These are phyloP conservation scores for Colletotrichum nymphaeae DNA, from an alignment of 2,329 filamentous ascomycete genomes.

Conservation along the genomic window DNA sequence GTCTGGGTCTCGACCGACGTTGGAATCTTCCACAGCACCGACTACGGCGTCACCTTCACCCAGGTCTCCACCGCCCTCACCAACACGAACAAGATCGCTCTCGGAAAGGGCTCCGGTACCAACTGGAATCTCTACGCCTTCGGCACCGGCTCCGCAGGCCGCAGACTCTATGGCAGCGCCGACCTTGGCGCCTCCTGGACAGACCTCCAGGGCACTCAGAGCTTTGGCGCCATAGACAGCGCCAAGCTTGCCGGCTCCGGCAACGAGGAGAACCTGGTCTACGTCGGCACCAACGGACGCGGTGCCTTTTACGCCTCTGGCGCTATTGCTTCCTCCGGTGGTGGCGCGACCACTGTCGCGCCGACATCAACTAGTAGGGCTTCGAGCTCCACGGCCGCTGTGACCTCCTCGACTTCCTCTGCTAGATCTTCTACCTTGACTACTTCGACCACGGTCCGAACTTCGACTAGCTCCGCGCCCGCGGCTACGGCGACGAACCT, in stretches of 20 bases:
- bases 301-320: conserved; percentile 52
- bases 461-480: conserved; percentile 21
- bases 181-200: conserved; percentile 57
- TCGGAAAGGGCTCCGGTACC: conserved; percentile 53
- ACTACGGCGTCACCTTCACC: conserved; percentile 62
- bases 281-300: conserved; percentile 62
- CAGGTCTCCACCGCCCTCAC: conserved; percentile 50
- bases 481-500: conserved; percentile 24
- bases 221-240: conserved; percentile 56
- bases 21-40: conserved; percentile 65
- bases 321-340: conserved; percentile 23
- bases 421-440: conserved; percentile 3
- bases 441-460: conserved; percentile 19
- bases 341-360: conserved; percentile 9
- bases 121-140: conserved; percentile 62
- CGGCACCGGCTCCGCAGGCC: conserved; percentile 54
- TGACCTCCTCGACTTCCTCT: conserved; percentile 5
- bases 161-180: conserved; percentile 57
- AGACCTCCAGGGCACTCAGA: conserved; percentile 60
- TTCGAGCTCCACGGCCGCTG: conserved; percentile 5
- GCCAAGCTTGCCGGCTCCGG: conserved; percentile 56
- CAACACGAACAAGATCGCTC: conserved; percentile 54
- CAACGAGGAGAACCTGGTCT: conserved; percentile 58
- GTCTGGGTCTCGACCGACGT: conserved; percentile 67
- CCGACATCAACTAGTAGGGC: conserved; percentile 8